Evolutionary conservation across 2,329 filamentous ascomycete species (phyloP), one percentile per base, ranked within the genome.

Genomic region (Hymenoscyphus fructigenus): DNA sequence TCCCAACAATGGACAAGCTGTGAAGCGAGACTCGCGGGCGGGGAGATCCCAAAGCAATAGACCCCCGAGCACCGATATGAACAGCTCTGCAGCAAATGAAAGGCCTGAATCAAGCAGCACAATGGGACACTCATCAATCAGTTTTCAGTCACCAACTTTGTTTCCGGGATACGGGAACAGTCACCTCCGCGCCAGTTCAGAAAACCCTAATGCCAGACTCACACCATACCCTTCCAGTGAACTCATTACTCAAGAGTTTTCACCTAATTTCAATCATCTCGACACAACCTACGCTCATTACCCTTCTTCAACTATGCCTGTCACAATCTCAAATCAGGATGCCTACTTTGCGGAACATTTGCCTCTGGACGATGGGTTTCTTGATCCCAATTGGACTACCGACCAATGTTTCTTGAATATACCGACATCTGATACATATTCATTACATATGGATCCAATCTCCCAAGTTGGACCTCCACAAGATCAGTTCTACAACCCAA

Each of bases 1-100:
- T 90, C 88, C 81, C 89, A 91, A 88, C 91, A 91, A 79, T 91
- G 47, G 47, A 53, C 47, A 53, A 26, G 47, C 20, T 53, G 47
- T 53, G 47, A 53, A 53, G 10, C 47, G 47, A 23, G 47, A 53
- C 4, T 53, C 47, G 47, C 47, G 47, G 20, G 47, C 47, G 20
- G n/a, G 47, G 20, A 53, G 47, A 53, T 53, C 47, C 20, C 23
- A 53, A 53, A 53, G 47, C 23, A 53, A 53, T 28, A 26, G 47
- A 26, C 47, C 47, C 20, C 14, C 12, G 23, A 53, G 47, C 47
- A 23, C 10, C 47, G 47, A 23, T 53, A 53, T 23, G 47, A 53
- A 9, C 10, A 53, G 47, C 20, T 53, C 47, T 26, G 14, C 20
- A 53, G 47, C 23, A 26, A 23, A 53, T 26, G 47, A 26, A 26